Base-by-base conservation (phyloP, 139 green algal genomes). In the Yamagishiella unicocca region DNA sequence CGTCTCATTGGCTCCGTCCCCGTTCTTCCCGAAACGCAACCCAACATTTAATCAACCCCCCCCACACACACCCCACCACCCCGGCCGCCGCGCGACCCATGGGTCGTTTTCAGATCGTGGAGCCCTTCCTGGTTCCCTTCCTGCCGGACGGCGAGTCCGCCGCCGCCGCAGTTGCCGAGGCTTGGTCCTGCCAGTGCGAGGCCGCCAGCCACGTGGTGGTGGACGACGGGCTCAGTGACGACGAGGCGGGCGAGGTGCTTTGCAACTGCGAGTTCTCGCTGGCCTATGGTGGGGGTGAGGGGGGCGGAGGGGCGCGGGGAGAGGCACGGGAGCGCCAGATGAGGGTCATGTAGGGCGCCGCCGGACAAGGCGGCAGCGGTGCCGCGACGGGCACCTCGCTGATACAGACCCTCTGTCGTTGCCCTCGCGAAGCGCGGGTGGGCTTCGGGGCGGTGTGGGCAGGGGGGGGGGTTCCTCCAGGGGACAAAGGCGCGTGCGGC, bases 201-300 rank as follows among this genome's bases (percentile, higher is more conserved):
- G n/a, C 64, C 2, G 81, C 81, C 45, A 71, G 45, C 43, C 66
- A 68, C 66, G 81, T 87, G 66, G 66, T 58, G 45, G 64, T 87
- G 82, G 82, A 90, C 53, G 42, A 78, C 10, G 89, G 89, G 40
- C 50, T 73, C 42, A 88, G 91, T 42, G 95, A 98, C 43, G 95
- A 97, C 38, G 95, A 96, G 74, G 93, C 96, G 61, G 91, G 93
- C 84, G 90, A 95, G 81, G 92, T 96, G 66, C 91, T 98, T 58
- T 96, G 93, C 92, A 94, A 98, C 93, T 98, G 95, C 92, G 90
- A 96, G 87, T 98, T 98, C 93, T 95, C 90, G 45, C 92, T 98
- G 35, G 96, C 96, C 7, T 98, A 98, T 87, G 96, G 95, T 91
- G 93, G 90, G 84, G 84, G 78, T 77, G 83, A 75, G 79, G 61